These are phyloP conservation scores for Eleusine indica DNA, from an alignment of 176 grass and related monocot species.

Conservation along the genomic window DNA sequence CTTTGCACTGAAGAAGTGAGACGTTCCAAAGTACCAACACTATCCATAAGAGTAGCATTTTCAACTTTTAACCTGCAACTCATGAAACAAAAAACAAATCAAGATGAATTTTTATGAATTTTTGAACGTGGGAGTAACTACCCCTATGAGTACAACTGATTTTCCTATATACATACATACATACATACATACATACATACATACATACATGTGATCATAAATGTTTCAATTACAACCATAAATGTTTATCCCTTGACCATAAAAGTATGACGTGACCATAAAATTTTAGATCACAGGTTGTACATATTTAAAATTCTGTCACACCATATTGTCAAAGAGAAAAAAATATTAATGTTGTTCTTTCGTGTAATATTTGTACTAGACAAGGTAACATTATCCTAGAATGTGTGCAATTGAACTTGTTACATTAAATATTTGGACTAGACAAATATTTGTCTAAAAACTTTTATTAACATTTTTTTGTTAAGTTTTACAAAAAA, in stretches of 20 bases:
- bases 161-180: too few species aligned
- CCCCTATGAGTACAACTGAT: too few species aligned
- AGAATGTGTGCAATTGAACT: too few species aligned
- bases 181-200: too few species aligned
- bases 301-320: neutral
- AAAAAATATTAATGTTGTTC: neutral
- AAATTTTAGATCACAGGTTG: too few species aligned
- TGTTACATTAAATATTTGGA: too few species aligned
- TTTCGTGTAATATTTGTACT: neutral
- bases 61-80: constrained; percentile 78
- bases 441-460: neutral
- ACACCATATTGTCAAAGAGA: neutral
- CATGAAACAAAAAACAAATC: constrained; percentile 35
- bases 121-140: too few species aligned
- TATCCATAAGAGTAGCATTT: constrained; percentile 79
- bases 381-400: neutral
- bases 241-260: neutral
- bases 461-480: neutral
- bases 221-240: too few species aligned
- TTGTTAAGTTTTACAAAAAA: neutral
- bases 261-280: too few species aligned
- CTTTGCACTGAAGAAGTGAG: constrained; percentile 77
- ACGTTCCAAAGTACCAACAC: constrained; percentile 73
- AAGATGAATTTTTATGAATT: neutral
- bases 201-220: too few species aligned